A percentile compares a stretch with the other conserved stretches of the same genome.
These are phyloP conservation scores for Cairneyella variabilis DNA, from an alignment of 495 filamentous ascomycete genomes.

Conservation along the genomic window DNA sequence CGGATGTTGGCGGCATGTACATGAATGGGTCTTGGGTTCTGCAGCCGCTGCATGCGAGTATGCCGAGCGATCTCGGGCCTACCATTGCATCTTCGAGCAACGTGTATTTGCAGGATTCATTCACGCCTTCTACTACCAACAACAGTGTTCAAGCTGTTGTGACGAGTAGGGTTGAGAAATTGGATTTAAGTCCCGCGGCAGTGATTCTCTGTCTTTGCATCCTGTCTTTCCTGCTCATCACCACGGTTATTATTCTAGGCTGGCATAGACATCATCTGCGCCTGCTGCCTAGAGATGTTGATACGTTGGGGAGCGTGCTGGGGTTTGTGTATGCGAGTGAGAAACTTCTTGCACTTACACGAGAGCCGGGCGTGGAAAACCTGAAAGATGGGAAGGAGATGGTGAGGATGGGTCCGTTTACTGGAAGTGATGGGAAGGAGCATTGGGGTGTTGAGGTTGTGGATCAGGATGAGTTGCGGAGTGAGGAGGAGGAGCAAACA, in stretches of 20 bases:
- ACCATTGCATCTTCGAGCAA: slow-evolving; percentile 23
- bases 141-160: not conserved
- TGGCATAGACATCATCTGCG: slow-evolving; percentile 6
- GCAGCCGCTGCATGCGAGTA: slow-evolving; percentile 26
- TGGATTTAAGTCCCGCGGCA: slow-evolving; percentile 31
- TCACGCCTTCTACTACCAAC: not conserved
- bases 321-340: slow-evolving; percentile 23
- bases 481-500: too few relatives aligned
- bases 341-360: too few relatives aligned
- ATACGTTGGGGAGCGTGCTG: slow-evolving; percentile 24
- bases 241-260: slow-evolving; percentile 24
- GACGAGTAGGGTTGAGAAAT: slow-evolving; percentile 26
- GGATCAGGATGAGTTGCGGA: too few relatives aligned
- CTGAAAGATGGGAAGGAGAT: too few relatives aligned
- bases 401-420: too few relatives aligned
- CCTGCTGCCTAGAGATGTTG: slow-evolving; percentile 14
- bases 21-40: slow-evolving; percentile 12
- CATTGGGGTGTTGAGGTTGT: too few relatives aligned
- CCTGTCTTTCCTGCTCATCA: slow-evolving; percentile 31
- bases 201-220: slow-evolving; percentile 36
- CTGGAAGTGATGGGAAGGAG: too few relatives aligned
- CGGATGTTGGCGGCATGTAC: not conserved
- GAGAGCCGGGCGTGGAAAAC: too few relatives aligned
- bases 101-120: slow-evolving; percentile 13
- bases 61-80: slow-evolving; percentile 33